Conservation (phyloP, 345 rosid genomes). For the Gossypium longicalyx region DNA sequence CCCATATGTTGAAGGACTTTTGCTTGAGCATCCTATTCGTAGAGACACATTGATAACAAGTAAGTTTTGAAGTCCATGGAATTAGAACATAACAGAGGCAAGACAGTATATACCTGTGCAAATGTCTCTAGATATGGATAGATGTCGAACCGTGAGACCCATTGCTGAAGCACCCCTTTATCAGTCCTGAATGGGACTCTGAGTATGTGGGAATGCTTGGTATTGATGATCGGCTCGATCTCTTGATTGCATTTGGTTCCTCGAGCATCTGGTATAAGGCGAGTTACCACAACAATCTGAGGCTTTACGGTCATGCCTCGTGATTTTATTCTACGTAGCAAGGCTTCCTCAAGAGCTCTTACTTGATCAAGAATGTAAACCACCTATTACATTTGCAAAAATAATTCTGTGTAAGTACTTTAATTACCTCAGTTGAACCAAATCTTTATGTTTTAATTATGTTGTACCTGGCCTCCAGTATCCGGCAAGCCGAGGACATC, state of each 20-base stretch:
- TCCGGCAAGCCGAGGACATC: constrained; percentile 95
- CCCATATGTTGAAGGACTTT: constrained; percentile 59
- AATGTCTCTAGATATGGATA: constrained; percentile 86
- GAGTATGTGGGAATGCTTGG: constrained; percentile 72
- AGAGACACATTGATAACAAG: neutral
- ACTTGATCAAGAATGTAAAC: constrained; percentile 99
- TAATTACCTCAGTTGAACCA: neutral
- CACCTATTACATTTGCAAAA: constrained; percentile 37
- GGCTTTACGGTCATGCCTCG: constrained; percentile 81
- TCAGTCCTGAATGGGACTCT: constrained; percentile 78
- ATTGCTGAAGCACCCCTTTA: constrained; percentile 61
- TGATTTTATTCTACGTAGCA: constrained; percentile 57
- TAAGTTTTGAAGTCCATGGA: neutral
- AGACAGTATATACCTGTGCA: constrained; percentile 41
- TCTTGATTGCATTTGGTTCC: constrained; percentile 86
- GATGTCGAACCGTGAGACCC: constrained; percentile 91
- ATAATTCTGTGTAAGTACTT: neutral
- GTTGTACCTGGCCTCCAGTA: constrained; percentile 81
- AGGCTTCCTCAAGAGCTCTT: constrained; percentile 81
- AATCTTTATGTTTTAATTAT: neutral
- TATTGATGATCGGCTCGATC: constrained; percentile 54
- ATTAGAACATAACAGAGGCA: neutral
- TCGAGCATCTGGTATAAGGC: constrained; percentile 75
- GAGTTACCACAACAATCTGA: constrained; percentile 79
- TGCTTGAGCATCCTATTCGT: constrained; percentile 50